Conservation (phyloP, 495 filamentous ascomycete genomes). For the Aspergillus avenaceus region DNA sequence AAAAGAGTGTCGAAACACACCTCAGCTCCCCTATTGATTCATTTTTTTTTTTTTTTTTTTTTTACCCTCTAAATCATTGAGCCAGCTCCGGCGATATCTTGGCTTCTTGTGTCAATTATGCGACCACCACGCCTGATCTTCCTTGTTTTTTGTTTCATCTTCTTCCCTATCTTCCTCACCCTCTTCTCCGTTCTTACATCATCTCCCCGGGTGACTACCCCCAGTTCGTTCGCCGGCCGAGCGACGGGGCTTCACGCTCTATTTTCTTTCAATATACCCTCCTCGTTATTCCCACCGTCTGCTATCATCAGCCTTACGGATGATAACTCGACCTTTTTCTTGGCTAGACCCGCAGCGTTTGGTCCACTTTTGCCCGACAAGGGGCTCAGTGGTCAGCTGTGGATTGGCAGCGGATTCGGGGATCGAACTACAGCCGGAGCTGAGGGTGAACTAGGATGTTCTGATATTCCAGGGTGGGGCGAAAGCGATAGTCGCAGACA, state of each 20-base stretch:
- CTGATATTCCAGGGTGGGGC: conserved; percentile 92
- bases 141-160: conserved; percentile 50
- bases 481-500: conserved; percentile 42
- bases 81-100: too few species aligned
- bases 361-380: conserved; percentile 71
- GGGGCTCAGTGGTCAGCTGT: conserved; percentile 79
- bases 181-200: conserved; percentile 47
- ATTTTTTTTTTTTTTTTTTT: too few species aligned
- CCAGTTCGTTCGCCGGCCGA: conserved; percentile 37
- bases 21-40: conserved; percentile 1
- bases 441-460: conserved; percentile 92
- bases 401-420: conserved; percentile 86
- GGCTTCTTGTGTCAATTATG: conserved; percentile 34
- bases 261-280: conserved; percentile 62
- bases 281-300: conserved; percentile 86
- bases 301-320: conserved; percentile 95
- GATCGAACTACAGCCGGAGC: conserved; percentile 56
- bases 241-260: conserved; percentile 47
- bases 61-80: too few species aligned
- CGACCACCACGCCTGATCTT: conserved; percentile 52
- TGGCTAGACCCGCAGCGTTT: conserved; percentile 90
- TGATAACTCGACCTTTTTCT: conserved; percentile 95
- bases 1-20: conserved; percentile 13
- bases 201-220: conserved; percentile 33
- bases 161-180: conserved; percentile 49